Conservation (phyloP, 192 early-diverging fungal genomes). For the Umbelopsis vinacea region DNA sequence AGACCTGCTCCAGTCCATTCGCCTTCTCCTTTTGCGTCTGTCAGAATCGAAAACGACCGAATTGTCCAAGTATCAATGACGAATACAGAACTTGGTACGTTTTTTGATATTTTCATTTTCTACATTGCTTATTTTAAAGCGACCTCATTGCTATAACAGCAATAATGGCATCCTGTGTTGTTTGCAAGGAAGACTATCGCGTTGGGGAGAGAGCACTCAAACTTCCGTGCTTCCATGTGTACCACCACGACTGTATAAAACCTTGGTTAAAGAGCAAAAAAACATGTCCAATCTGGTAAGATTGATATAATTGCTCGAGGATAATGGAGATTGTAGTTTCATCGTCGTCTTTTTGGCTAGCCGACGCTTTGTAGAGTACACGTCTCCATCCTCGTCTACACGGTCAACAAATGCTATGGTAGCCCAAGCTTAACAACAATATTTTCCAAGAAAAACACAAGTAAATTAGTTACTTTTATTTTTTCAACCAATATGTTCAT, state of each 20-base stretch:
- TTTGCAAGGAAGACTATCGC: conserved; percentile 10
- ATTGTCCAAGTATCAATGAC: neutral
- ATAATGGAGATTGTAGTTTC: too few relatives aligned
- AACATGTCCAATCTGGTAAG: conserved; percentile 6
- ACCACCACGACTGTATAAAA: neutral
- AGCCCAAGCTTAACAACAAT: too few relatives aligned
- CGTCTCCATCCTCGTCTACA: too few relatives aligned
- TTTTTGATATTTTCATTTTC: neutral
- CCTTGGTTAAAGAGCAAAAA: neutral
- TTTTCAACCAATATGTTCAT: too few relatives aligned
- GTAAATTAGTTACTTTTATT: too few relatives aligned
- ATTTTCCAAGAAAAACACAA: too few relatives aligned
- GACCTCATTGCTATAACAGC: neutral
- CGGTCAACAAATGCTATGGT: too few relatives aligned
- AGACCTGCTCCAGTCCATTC: neutral
- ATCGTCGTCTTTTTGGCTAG: neutral
- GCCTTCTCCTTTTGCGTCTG: neutral
- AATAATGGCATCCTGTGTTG: neutral
- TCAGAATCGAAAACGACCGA: neutral
- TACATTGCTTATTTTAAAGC: neutral
- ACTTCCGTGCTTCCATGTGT: neutral
- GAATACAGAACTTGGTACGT: conserved; percentile 5
- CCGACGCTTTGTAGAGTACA: neutral
- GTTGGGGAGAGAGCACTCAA: neutral
- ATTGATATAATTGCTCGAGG: neutral